phyloP scores from a whole-genome alignment of 179 eudicot species.

The Actinidia polygama region DNA sequence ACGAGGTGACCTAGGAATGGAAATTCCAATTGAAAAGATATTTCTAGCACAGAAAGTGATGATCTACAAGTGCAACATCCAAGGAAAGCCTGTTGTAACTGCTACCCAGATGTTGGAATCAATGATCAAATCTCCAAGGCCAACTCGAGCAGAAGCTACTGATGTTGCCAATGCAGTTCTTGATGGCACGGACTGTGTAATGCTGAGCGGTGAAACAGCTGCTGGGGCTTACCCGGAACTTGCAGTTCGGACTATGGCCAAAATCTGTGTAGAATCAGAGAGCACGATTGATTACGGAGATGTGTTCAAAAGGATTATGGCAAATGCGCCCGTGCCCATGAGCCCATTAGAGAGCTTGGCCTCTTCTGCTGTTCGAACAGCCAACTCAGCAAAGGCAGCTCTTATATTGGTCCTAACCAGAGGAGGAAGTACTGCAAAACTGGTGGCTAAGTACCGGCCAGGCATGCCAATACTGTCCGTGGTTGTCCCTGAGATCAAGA shows the following conservation, averaged over 20 bases:
- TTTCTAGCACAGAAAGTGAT: constrained; percentile 50
- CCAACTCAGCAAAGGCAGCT: constrained; percentile 35
- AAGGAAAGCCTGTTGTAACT: constrained; percentile 50
- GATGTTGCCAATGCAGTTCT: constrained; percentile 55
- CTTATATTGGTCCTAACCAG: constrained; percentile 45
- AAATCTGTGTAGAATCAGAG: constrained; percentile 49
- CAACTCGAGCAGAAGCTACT: constrained; percentile 55
- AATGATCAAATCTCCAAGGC: constrained; percentile 52
- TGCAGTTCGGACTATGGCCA: constrained; percentile 48
- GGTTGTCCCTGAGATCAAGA: constrained; percentile 47
- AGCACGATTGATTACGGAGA: constrained; percentile 42
- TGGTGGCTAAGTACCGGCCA: constrained; percentile 50
- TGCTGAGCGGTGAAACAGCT: constrained; percentile 56
- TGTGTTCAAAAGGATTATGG: constrained; percentile 37
- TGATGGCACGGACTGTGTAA: constrained; percentile 53
- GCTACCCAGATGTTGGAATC: constrained; percentile 56
- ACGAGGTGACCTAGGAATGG: constrained; percentile 53
- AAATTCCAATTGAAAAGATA: constrained; percentile 53
- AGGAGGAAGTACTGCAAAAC: constrained; percentile 51
- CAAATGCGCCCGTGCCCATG: constrained; percentile 47
- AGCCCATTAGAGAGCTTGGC: constrained; percentile 52
- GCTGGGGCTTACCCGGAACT: constrained; percentile 54
- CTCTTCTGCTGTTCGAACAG: constrained; percentile 50
- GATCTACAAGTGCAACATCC: constrained; percentile 51
- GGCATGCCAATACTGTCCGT: constrained; percentile 45